phyloP scores from a whole-genome alignment of 73 alveolate genomes.

The Tetrahymena elliotti region DNA sequence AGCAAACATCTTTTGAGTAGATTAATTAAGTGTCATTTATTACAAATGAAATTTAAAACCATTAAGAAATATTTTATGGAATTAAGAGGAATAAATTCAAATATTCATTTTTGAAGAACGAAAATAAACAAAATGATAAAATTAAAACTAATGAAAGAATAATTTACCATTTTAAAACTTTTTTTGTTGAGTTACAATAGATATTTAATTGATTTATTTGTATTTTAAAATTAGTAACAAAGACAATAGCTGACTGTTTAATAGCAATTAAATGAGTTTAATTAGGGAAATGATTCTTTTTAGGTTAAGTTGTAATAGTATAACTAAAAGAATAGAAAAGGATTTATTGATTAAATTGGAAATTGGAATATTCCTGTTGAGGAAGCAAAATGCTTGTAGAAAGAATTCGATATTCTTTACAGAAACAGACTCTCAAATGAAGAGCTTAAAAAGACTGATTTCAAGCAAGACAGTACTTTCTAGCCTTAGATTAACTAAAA shows the following conservation, averaged over 20 bases:
- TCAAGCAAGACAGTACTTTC: slow-evolving; percentile 29
- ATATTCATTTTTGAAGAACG: no score
- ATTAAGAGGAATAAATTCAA: no score
- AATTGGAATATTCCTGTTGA: slow-evolving; percentile 21
- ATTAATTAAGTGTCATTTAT: no score
- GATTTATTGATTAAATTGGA: slow-evolving; percentile 27
- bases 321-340: slow-evolving; percentile 19
- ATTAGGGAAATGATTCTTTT: not conserved
- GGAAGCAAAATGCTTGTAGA: slow-evolving; percentile 14
- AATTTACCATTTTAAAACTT: not conserved
- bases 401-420: slow-evolving; percentile 34
- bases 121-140: no score
- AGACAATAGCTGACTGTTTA: not conserved
- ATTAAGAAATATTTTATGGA: no score
- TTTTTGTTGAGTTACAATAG: not conserved
- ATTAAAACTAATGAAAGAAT: no score
- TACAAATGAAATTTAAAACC: no score
- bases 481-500: slow-evolving; percentile 19
- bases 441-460: slow-evolving; percentile 25
- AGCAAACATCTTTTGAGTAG: no score
- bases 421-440: slow-evolving; percentile 31
- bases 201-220: not conserved
- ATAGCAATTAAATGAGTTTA: not conserved
- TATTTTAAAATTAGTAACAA: not conserved
- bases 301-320: not conserved